A percentile compares a stretch with the other conserved stretches of the same genome.
phyloP scores from a whole-genome alignment of 2,329 filamentous ascomycete genomes.

The Aspergillus niger region DNA sequence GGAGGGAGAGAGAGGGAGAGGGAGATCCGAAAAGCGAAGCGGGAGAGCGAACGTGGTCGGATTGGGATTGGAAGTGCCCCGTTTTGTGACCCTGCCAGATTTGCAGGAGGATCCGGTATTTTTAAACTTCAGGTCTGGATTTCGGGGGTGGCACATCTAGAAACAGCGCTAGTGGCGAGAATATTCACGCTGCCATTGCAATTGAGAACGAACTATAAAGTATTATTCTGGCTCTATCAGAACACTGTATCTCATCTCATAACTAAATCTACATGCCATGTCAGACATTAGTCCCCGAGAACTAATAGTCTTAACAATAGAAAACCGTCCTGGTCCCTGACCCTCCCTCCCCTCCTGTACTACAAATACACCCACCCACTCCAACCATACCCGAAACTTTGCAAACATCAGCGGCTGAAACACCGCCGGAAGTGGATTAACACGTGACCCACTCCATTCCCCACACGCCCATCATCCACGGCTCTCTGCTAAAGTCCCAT shows the following conservation, averaged over 20 bases:
- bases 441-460: conserved; percentile 26
- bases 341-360: conserved; percentile 8
- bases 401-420: conserved; percentile 8
- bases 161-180: background rate
- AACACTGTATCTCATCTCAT: too few species aligned
- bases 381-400: conserved; percentile 20
- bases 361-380: conserved; percentile 18
- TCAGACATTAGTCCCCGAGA: too few species aligned
- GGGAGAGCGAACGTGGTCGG: conserved; percentile 44
- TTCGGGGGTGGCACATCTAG: background rate
- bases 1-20: conserved; percentile 14
- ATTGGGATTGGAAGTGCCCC: conserved; percentile 16
- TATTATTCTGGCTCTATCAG: too few species aligned
- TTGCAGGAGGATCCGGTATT: conserved; percentile 15
- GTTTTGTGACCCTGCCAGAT: background rate
- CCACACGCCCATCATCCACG: conserved; percentile 15
- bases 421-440: conserved; percentile 1
- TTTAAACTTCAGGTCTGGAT: conserved; percentile 11
- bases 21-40: conserved; percentile 28
- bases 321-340: background rate
- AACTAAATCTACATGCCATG: too few species aligned
- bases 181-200: background rate
- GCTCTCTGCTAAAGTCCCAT: background rate
- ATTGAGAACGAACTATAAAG: background rate
- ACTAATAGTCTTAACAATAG: too few species aligned